A percentile compares a stretch with the other conserved stretches of the same genome.
Evolutionary conservation across 1,284 basidiomycete genomes (phyloP).

Genomic region (Cryptococcus floricola): DNA sequence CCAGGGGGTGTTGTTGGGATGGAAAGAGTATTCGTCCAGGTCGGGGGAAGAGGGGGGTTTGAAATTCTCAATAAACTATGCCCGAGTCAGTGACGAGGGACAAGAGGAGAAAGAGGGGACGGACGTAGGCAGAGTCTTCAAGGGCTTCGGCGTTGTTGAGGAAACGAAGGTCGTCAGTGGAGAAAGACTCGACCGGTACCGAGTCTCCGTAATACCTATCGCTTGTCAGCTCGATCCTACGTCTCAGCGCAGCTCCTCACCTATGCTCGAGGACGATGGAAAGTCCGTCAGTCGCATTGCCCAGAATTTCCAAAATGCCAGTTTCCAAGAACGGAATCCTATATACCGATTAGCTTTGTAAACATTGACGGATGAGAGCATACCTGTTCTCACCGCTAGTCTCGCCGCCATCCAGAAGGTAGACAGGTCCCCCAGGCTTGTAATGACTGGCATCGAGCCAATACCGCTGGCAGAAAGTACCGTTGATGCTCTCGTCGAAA

Average conservation of each 20-base stretch:
- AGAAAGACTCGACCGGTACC: slow-evolving; percentile 61
- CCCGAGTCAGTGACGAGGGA: neutral
- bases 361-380: neutral
- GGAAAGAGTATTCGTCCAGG: slow-evolving; percentile 52
- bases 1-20: slow-evolving; percentile 63
- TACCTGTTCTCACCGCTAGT: slow-evolving; percentile 52
- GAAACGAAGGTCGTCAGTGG: slow-evolving; percentile 75
- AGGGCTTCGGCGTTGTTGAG: slow-evolving; percentile 83
- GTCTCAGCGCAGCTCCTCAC: slow-evolving; percentile 46
- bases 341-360: neutral
- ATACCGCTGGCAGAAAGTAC: slow-evolving; percentile 59
- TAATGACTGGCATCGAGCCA: slow-evolving; percentile 88
- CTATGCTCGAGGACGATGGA: slow-evolving; percentile 89
- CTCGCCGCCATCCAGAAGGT: slow-evolving; percentile 79
- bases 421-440: slow-evolving; percentile 67
- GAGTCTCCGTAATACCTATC: slow-evolving; percentile 60
- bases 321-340: slow-evolving; percentile 49
- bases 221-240: neutral
- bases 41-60: slow-evolving; percentile 60
- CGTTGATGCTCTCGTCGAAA: slow-evolving; percentile 38
- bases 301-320: slow-evolving; percentile 80
- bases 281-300: slow-evolving; percentile 72
- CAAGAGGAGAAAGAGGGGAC: slow-evolving; percentile 1
- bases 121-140: slow-evolving; percentile 73
- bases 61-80: slow-evolving; percentile 74